Conservation (phyloP, 441 rosid genomes). For the Omphalea diandra region DNA sequence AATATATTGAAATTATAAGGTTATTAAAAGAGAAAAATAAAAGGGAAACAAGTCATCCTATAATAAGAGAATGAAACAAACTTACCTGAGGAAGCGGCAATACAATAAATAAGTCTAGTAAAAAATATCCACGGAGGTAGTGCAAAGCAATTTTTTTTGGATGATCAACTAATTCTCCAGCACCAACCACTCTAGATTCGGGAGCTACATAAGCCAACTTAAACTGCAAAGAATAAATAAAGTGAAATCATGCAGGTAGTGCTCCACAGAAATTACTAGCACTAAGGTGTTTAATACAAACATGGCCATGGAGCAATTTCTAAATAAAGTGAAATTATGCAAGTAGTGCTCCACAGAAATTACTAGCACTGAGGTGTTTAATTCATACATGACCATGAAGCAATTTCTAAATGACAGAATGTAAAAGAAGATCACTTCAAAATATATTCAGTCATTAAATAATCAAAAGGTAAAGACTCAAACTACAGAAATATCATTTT, state of each 20-base stretch:
- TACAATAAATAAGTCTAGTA: conserved; percentile 55
- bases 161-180: conserved; percentile 88
- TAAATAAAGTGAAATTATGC: not conserved
- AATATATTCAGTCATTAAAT: not conserved
- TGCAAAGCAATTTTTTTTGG: conserved; percentile 65
- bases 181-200: conserved; percentile 77
- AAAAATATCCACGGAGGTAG: conserved; percentile 62
- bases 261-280: no score
- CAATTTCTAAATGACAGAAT: not conserved
- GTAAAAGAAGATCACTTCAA: not conserved
- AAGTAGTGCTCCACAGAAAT: not conserved
- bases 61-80: conserved; percentile 15
- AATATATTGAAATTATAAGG: no score
- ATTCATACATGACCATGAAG: not conserved
- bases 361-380: not conserved
- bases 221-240: conserved; percentile 46
- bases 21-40: no score
- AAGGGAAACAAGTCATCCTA: no score
- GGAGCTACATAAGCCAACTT: conserved; percentile 84
- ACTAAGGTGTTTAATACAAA: not conserved
- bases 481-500: not conserved
- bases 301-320: not conserved
- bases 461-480: not conserved
- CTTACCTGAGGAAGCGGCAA: conserved; percentile 93
- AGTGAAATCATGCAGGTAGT: not conserved